These are phyloP conservation scores for Uronychia binucleata DNA, from an alignment of 73 alveolate species.

Conservation along the genomic window DNA sequence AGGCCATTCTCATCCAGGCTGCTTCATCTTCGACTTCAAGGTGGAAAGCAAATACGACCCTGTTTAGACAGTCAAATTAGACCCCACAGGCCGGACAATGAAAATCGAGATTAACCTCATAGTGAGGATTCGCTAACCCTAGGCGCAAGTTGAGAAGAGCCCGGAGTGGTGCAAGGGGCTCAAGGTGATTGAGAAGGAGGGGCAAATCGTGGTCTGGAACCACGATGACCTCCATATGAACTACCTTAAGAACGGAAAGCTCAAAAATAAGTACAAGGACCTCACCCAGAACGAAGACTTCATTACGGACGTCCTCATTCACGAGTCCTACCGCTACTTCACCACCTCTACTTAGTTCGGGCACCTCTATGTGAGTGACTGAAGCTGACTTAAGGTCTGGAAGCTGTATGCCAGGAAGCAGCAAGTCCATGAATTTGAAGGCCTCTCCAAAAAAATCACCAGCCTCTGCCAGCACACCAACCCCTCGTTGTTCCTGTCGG, in stretches of 20 bases:
- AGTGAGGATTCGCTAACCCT: neutral
- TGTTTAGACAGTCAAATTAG: conserved; percentile 29
- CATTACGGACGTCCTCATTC: conserved; percentile 35
- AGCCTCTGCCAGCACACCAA: conserved; percentile 23
- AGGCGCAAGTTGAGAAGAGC: conserved; percentile 39
- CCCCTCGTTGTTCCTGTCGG: conserved; percentile 35
- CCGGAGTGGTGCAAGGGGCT: conserved; percentile 50
- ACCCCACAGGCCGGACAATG: conserved; percentile 42
- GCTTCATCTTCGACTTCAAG: neutral
- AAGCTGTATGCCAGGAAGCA: conserved; percentile 6
- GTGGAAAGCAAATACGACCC: conserved; percentile 41
- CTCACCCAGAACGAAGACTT: conserved; percentile 38
- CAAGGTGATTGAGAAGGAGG: conserved; percentile 38
- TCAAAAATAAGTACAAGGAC: conserved; percentile 13
- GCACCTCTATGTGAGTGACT: conserved; percentile 28
- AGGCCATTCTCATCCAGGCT: conserved; percentile 29
- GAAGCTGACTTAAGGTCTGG: no score
- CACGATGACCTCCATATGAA: conserved; percentile 35
- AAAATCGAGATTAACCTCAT: conserved; percentile 17
- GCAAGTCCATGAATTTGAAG: conserved; percentile 26
- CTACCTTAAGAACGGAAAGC: conserved; percentile 32
- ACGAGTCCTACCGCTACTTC: conserved; percentile 33
- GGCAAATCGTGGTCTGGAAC: conserved; percentile 33
- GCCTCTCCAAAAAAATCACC: conserved; percentile 38
- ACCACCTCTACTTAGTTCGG: conserved; percentile 46